Evolutionary conservation across 495 filamentous ascomycete species (phyloP).

Genomic region (Tuber magnatum): DNA sequence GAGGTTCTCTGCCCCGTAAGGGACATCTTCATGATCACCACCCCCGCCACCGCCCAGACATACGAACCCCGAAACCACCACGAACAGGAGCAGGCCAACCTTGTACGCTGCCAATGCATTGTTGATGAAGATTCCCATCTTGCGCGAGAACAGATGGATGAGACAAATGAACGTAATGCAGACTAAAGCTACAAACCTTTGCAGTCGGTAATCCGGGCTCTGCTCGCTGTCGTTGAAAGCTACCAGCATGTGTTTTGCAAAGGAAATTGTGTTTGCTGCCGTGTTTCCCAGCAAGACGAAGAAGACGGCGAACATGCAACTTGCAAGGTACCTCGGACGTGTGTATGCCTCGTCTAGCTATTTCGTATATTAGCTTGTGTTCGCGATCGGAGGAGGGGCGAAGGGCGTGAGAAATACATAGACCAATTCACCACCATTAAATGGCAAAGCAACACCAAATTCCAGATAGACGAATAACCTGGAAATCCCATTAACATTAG

Average conservation of each 20-base stretch:
- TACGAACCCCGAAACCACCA: slow-evolving; percentile 32
- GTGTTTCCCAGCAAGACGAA: slow-evolving; percentile 33
- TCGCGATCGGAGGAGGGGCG: not conserved
- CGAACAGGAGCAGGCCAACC: slow-evolving; percentile 24
- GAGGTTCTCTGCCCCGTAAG: slow-evolving; percentile 28
- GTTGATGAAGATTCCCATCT: slow-evolving; percentile 34
- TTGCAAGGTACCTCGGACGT: slow-evolving; percentile 29
- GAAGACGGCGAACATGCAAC: slow-evolving; percentile 29
- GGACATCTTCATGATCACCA: not conserved
- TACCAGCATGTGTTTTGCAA: slow-evolving; percentile 33
- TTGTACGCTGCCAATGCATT: slow-evolving; percentile 35
- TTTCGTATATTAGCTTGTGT: not conserved
- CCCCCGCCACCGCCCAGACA: slow-evolving; percentile 33
- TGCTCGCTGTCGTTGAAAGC: slow-evolving; percentile 22
- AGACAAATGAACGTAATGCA: slow-evolving; percentile 34
- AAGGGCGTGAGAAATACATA: slow-evolving; percentile 21
- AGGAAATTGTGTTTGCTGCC: slow-evolving; percentile 35
- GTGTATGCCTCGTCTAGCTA: slow-evolving; percentile 35
- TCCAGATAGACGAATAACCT: slow-evolving; percentile 38
- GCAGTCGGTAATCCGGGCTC: slow-evolving; percentile 35
- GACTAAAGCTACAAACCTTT: slow-evolving; percentile 35
- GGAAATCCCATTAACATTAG: not conserved
- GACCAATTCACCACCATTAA: slow-evolving; percentile 37
- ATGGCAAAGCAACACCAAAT: slow-evolving; percentile 33
- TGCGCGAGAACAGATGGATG: slow-evolving; percentile 32